Evolutionary conservation across 2,329 filamentous ascomycete species (phyloP), one percentile per base, ranked within the genome.

Genomic region (Epichloe glyceriae): DNA sequence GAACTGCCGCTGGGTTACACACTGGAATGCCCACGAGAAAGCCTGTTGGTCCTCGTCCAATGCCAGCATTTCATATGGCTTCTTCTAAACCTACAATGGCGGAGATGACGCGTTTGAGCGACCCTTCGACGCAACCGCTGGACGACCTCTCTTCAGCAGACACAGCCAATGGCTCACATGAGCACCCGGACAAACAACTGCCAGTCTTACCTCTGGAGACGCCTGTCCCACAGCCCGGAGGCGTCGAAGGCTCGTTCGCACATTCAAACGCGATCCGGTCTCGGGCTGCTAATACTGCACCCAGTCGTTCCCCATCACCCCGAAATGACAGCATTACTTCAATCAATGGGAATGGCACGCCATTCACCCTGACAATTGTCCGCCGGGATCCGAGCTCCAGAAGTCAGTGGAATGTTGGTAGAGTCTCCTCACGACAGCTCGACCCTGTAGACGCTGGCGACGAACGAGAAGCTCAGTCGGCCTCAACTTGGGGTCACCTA

Each of bases 341-440:
- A 20, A 57, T 63, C 6, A 64, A 67, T 47, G 64, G 68, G 20
- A 38, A n/a, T 26, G 51, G 51, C 45, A 64, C 66, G 0, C 71
- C 75, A 0, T 80, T 79, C 55, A 74, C 71, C 2, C 66, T 82
- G 14, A 83, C 80, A 0, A 65, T 90, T 14, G 88, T 89, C 58
- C 81, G 86, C n/a, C 78, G 85, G 55, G 83, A 89, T 61, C 83
- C 83, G 1, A 72, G 75, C 20, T 79, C 82, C 8, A 80, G 80
- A 7, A 73, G 73, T 50, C 86, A 89, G 63, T 88, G 85, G 84
- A 89, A 89, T 60, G 75, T 89, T 12, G 86, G 82, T 20, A 80
- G 74, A 50, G 74, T 88, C 46, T 75, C 73, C 2, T 79, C 76
- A 0, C 73, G 73, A 52, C 74, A 78, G 54, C 62, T 71, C 14